Evolutionary conservation across 202 grass and related monocot genomes (phyloP).

Genomic region (Thinopyrum obtusiflorum): DNA sequence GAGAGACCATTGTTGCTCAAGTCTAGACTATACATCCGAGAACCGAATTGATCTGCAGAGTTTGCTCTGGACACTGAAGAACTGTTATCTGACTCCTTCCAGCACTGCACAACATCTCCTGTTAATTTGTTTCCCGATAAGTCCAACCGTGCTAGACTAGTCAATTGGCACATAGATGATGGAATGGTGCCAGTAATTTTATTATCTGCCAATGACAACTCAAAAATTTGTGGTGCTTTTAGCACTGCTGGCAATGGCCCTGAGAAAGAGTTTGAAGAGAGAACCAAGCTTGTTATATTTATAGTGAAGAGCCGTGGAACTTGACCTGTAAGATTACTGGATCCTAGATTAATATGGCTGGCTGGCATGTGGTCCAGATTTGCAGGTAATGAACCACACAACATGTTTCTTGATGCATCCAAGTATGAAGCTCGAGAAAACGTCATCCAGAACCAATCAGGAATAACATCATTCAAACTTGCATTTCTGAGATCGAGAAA

Average conservation of each 20-base stretch:
- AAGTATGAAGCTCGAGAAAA: neutral
- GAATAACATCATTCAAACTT: neutral
- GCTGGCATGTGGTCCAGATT: neutral
- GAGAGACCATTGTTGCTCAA: neutral
- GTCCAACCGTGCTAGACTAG: neutral
- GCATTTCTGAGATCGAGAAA: neutral
- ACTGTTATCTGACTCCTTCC: neutral
- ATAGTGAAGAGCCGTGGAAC: neutral
- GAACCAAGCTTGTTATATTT: neutral
- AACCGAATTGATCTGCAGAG: neutral
- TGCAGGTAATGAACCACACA: neutral
- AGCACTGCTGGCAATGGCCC: neutral
- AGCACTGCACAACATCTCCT: neutral
- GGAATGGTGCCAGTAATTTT: neutral
- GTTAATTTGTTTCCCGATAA: neutral
- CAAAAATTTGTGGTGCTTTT: neutral
- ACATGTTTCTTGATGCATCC: neutral
- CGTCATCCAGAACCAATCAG: neutral
- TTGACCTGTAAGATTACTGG: neutral
- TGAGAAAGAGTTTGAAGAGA: neutral
- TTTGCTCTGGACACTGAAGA: neutral
- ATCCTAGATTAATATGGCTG: neutral
- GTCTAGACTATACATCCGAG: accelerated
- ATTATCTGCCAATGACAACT: neutral
- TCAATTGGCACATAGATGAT: neutral